Base-by-base conservation (phyloP, 2,329 filamentous ascomycete genomes). In the Lasiodiplodia citricola region DNA sequence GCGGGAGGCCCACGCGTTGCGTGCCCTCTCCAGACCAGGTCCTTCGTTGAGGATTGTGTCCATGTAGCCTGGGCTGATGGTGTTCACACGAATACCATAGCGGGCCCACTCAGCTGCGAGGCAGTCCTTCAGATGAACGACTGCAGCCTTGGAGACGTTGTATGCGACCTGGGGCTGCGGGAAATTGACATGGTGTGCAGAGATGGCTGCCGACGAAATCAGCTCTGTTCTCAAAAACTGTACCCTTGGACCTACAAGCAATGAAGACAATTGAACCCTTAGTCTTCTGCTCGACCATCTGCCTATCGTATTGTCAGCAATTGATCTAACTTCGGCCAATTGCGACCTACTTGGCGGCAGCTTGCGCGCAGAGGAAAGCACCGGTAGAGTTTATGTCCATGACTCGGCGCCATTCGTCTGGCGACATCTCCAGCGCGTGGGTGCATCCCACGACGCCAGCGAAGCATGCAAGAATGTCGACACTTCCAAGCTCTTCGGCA, bases 321-420 rank as follows among this genome's bases (percentile, higher is more conserved):
- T 44, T 66, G 10, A 69, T 11, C 44, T 28, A 2, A 13, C 7
- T n/a, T 21, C 31, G 23, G 2, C 6, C n/a, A 21, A 25, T 5
- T 13, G 35, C n/a, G 14, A 81, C 73, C 41, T 82, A 80, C 64
- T 80, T 80, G 4, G 85, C 87, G 0, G 83, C 83, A 5, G 91
- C 91, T 72, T 92, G 90, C 0, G 91, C 90, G 72, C 88, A 89
- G 18, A 93, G 81, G 73, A 92, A 94, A 0, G 85, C 82, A 0
- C 91, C 92, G 0, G 90, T 91, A 1, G 90, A 87, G 75, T 94
- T 94, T 75, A 94, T 86, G 68, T 92, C 90, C 23, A 93, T 74
- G 0, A 90, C 86, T 35, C 84, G 84, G 7, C 88, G 84, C 85
- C 88, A 94, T 71, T 90, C 83, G 1, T 83, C 80, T 0, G 85